Base-by-base conservation (phyloP, 2,329 filamentous ascomycete species). In the Chaetothyriales sp. region DNA sequence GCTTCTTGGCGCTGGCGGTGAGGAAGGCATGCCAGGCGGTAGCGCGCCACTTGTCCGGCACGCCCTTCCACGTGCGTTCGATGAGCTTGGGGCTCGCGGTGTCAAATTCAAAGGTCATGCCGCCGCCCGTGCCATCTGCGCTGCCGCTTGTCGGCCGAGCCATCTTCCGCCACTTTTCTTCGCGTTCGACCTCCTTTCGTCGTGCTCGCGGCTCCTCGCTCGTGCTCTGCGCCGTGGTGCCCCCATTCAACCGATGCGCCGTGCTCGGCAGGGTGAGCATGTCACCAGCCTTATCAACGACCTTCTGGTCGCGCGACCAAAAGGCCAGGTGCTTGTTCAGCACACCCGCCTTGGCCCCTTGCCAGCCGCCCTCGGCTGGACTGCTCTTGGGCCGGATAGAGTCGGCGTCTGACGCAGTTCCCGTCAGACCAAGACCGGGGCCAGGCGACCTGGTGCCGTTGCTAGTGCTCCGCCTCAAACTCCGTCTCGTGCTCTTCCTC, bases 1-100 rank as follows among this genome's bases (percentile, higher is more conserved):
- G 74, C 55, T 76, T 78, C 63, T 78, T 82, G 33, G 89, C 88
- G 57, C 86, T 90, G 7, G 84, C 73, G 5, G 81, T 77, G 25
- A 98, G 77, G 65, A 98, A 98, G 3, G 89, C 88, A 70, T 90
- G 90, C 92, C 92, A 98, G 1, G 90, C 92, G 1, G 87, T 85
- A 29, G 85, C 80, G 49, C 92, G 84, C 92, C 92, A 98, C 56
- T 88, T 82, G 68, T 98, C 92, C 0, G 92, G 92, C 57, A 98
- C 95, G 28, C 92, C 92, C 66, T 98, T 98, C 92, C 92, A 98
- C 1, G 89, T 94, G 51, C 92, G 80, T 59, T 89, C 85, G 53
- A 95, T 82, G 44, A 98, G 73, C 66, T 95, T 89, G n/a, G 85
- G 76, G 65, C 85, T 86, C 57, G 77, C 81, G 40, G 79, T 77